Percentiles rank a stretch among this genome's conserved stretches.
Conservation (phyloP, 768 basidiomycete genomes). For the Podaxis carcinomalis region DNA sequence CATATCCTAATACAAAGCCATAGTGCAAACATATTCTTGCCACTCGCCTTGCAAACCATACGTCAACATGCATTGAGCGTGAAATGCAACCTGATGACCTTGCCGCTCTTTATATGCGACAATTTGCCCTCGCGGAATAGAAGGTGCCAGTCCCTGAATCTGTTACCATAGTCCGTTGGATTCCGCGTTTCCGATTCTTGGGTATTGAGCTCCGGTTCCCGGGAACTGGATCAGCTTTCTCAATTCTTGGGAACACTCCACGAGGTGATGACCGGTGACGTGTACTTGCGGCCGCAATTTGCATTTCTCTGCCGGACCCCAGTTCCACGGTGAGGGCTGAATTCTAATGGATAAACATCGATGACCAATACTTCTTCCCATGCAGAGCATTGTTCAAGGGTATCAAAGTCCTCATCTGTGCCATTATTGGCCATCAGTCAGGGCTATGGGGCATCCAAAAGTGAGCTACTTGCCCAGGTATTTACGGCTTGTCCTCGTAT, state of each 20-base stretch:
- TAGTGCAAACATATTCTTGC: constrained; percentile 85
- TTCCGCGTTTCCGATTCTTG: neutral
- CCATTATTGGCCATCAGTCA: no score
- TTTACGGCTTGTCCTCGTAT: no score
- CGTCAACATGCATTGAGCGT: constrained; percentile 49
- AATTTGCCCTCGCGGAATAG: constrained; percentile 20
- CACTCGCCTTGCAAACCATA: constrained; percentile 49
- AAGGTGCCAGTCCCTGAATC: neutral
- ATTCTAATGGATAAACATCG: no score
- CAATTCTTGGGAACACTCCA: no score
- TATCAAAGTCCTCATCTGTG: no score
- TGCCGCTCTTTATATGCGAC: constrained; percentile 34
- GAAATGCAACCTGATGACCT: constrained; percentile 44
- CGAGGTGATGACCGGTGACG: neutral
- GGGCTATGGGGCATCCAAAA: no score
- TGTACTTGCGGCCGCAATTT: neutral
- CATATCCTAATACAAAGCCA: neutral
- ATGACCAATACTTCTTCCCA: no score
- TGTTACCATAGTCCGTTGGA: neutral
- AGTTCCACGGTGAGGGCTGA: no score
- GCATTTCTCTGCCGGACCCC: neutral
- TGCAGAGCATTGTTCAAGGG: no score
- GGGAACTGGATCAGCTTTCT: no score
- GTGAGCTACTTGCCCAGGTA: no score
- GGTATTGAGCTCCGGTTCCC: neutral